Conservation (phyloP, 2,329 filamentous ascomycete species). For the Claviceps sp. region DNA sequence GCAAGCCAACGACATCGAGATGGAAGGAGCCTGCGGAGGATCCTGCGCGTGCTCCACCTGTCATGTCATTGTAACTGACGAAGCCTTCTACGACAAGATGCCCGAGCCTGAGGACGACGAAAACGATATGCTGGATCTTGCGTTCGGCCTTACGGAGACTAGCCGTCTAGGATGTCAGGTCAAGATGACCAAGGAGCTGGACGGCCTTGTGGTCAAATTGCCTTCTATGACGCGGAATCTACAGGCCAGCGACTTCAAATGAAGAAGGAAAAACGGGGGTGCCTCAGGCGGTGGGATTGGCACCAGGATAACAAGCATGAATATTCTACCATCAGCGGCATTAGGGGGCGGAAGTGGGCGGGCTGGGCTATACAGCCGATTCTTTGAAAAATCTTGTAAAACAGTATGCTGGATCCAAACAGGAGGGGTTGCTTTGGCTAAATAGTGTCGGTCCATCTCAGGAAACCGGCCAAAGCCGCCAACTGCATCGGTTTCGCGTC, state of each 20-base stretch:
- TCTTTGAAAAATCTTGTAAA: conserved; percentile 2
- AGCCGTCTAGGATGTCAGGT: conserved; percentile 79
- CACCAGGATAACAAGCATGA: too few species aligned
- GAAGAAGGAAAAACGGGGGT: background rate
- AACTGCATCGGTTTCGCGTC: background rate
- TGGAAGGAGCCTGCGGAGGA: conserved; percentile 95
- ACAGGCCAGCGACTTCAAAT: conserved; percentile 81
- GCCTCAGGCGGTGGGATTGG: too few species aligned
- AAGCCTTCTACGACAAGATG: conserved; percentile 64
- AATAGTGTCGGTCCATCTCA: too few species aligned
- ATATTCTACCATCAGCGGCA: too few species aligned
- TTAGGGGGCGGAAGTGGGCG: background rate
- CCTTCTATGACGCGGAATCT: conserved; percentile 92
- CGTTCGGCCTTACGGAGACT: conserved; percentile 82
- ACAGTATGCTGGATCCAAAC: conserved; percentile 1
- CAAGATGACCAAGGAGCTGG: conserved; percentile 76
- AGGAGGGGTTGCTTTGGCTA: background rate
- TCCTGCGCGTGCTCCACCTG: conserved; percentile 90
- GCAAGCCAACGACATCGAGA: conserved; percentile 87
- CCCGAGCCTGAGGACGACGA: conserved; percentile 66
- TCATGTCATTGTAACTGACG: conserved; percentile 71
- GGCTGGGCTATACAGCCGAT: background rate
- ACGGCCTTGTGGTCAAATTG: conserved; percentile 73
- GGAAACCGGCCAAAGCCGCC: background rate
- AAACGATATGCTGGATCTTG: conserved; percentile 84